A percentile compares a stretch with the other conserved stretches of the same genome.
Evolutionary conservation across 305 asterid species (phyloP).

Genomic region (Plantago coronopus): DNA sequence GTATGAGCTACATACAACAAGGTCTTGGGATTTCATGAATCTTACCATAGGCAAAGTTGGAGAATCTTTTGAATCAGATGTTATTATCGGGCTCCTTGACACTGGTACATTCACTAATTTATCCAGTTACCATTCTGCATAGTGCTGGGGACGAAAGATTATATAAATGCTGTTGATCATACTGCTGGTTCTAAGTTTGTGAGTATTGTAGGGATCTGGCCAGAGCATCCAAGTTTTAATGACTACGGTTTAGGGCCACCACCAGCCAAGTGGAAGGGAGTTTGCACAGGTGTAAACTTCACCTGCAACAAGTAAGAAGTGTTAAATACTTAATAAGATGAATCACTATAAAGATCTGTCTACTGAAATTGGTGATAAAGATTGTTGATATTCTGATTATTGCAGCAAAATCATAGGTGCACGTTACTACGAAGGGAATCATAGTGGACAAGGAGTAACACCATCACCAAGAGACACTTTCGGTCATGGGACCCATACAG

Average conservation of each 20-base stretch:
- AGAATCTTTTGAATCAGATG: conserved; percentile 39
- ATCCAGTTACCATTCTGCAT: not conserved
- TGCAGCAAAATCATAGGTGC: conserved; percentile 60
- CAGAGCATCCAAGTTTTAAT: conserved; percentile 54
- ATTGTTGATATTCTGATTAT: not conserved
- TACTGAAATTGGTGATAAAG: not conserved
- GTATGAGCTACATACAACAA: conserved; percentile 45
- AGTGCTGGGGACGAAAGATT: not conserved
- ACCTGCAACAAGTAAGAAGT: conserved; percentile 61
- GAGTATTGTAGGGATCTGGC: conserved; percentile 39
- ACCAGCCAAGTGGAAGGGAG: conserved; percentile 66
- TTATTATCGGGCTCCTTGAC: conserved; percentile 59
- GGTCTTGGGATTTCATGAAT: conserved; percentile 57
- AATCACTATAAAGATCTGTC: not conserved
- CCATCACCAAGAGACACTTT: conserved; percentile 43
- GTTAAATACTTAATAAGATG: too few species aligned
- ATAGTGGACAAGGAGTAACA: conserved; percentile 8
- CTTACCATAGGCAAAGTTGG: conserved; percentile 29
- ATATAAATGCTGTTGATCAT: too few species aligned
- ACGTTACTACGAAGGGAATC: conserved; percentile 20
- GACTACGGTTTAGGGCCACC: conserved; percentile 41
- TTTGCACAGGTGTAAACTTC: conserved; percentile 52
- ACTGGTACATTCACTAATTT: conserved; percentile 30
- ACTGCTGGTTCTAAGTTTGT: not conserved
- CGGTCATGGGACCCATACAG: conserved; percentile 65